Base-by-base conservation (phyloP, 2,329 filamentous ascomycete genomes). In the Eurotiales sp. region DNA sequence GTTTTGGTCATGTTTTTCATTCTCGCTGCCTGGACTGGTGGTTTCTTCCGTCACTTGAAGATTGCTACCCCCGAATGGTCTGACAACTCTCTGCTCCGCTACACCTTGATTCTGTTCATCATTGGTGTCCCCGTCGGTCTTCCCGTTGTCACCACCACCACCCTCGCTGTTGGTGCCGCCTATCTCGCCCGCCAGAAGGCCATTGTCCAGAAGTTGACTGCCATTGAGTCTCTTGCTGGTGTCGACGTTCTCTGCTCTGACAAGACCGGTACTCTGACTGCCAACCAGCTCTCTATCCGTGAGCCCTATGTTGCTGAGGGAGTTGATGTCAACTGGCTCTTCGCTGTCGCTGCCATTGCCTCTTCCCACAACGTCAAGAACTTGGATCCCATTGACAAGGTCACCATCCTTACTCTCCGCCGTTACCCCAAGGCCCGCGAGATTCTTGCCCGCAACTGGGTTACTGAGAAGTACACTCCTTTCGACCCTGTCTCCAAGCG, bases 271-370 rank as follows among this genome's bases (percentile, higher is more conserved):
- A 88, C 85, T 23, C 76, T 88, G 41, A 56, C 55, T 32, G 55
- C 55, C 15, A 56, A 56, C 56, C 84, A 87, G 73, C 77, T 88
- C 51, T 84, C 79, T 61, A 85, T 87, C 61, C 83, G 84, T 63
- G 85, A 87, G 62, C 85, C 85, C 3, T 88, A 83, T 70, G 83
- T 87, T 40, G 81, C 83, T 51, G 85, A 87, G 67, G 85, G 84
- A 56, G 80, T 86, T 63, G 84, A 87, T 66, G 81, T 87, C 67
- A 85, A 87, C 74, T 87, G 84, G 84, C 86, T 87, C 83, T 87
- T 87, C 84, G 84, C 84, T 54, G 84, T 85, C 55, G 85, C 85
- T 51, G 85, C 84, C 54, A 77, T 87, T 37, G 85, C 85, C 46
- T 87, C 84, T 39, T 87, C 84, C 43, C 85, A 87, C 75, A 87